Base-by-base conservation (phyloP, 2,329 filamentous ascomycete genomes). In the Fusarium succisae region DNA sequence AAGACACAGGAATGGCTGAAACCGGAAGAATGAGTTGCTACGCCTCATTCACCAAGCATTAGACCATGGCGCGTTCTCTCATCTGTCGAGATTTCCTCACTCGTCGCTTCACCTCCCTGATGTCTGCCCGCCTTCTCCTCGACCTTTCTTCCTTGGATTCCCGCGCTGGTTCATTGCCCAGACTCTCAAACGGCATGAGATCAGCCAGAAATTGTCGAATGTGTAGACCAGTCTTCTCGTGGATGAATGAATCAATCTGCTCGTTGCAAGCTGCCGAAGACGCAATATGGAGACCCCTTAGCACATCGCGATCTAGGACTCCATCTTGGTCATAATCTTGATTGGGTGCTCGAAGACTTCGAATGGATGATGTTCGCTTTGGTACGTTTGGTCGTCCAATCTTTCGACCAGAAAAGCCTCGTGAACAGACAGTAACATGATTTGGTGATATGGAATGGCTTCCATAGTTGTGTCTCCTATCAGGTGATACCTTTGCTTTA, bases 181-280 rank as follows among this genome's bases (percentile, higher is more conserved):
- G 73, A 18, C 82, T 82, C 63, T 89, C 88, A 50, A 90, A 84
- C 2, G 83, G 83, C 74, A 84, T 86, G 43, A 91, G 76, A 73
- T 89, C 88, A 8, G 87, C 87, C 22, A 91, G 78, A 69, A 91
- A 89, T 12, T 84, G 85, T 39, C 89, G 84, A 51, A 90, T 84
- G 20, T 86, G 82, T 30, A 89, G 76, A 0, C 89, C 89, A 1
- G 87, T 90, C 69, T 85, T 84, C 28, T 85, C 80, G 35, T 84
- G 81, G 61, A 91, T 86, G 78, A 86, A 86, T 1, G 83, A 83
- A 76, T 91, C 88, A 5, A 90, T 84, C 41, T 85, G 81, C 63
- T 88, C 85, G 63, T 90, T 86, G 56, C 88, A 89, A 9, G 88
- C 88, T 17, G 89, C 89, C 10, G 86, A 86, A 37, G 87, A 85